Evolutionary conservation across 164 flowering plant species (phyloP), one percentile per base, ranked within the genome.

Genomic region (Stephania japonica): DNA sequence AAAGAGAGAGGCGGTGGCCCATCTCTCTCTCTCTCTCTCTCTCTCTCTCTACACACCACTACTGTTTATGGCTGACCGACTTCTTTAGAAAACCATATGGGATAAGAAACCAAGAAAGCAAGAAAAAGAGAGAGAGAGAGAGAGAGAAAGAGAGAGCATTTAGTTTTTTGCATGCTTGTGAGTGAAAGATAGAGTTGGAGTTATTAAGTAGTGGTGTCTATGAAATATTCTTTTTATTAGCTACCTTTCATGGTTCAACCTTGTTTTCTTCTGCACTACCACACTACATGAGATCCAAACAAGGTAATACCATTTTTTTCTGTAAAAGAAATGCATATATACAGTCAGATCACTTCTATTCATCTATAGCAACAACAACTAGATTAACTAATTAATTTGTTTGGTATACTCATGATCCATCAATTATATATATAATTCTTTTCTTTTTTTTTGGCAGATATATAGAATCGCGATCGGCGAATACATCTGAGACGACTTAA

Each of bases 41-140:
- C 38, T 32, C 38, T 32, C 38, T 32, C 38, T 32, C 38, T 32
- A 32, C 38, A 32, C 38, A 32, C 38, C 4, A 32, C 38, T 32
- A 32, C 38, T 76, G 81, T 83, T 84, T 77, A 78, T 76, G 84
- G 84, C 82, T 81, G 85, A 84, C 85, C 81, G 82, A 80, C 82
- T 78, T 77, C 56, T 71, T 62, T 78, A 69, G 81, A 72, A 83
- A 78, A 83, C 38, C 81, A 84, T 78, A 81, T 77, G 21, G 75
- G 80, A 82, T 76, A 80, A 77, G 81, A 78, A 68, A 75, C 27
- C 75, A 80, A 38, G 67, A 24, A 14, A 32, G 3, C 38, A 32
- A 32, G 38, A 32, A 0, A 32, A 32, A 4, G 38, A 32, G 38
- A 32, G 38, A 32, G 6, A 38, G 67, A 24, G 10, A 32, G 3